Evolutionary conservation across 768 basidiomycete genomes (phyloP).

Genomic region (Leccinellum luteum): DNA sequence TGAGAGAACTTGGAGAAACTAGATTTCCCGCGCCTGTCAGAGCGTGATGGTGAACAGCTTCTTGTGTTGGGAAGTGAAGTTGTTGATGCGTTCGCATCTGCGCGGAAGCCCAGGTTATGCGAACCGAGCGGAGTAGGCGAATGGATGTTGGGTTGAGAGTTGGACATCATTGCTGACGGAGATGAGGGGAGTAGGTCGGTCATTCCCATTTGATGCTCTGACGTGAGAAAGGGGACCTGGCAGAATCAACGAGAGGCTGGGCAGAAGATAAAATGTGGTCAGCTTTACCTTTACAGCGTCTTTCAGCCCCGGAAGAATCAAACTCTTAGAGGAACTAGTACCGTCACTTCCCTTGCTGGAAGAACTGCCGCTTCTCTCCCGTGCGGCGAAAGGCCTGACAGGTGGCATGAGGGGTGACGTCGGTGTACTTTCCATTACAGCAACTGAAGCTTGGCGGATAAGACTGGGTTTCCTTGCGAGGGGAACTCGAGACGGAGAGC

Average conservation of each 20-base stretch:
- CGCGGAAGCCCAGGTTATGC: conserved; percentile 20
- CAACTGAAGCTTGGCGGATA: conserved; percentile 50
- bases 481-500: conserved; percentile 8
- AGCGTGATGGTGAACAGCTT: conserved; percentile 27
- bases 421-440: conserved; percentile 50
- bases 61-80: conserved; percentile 41
- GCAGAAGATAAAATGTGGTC: neutral
- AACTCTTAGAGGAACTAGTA: conserved; percentile 23
- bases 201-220: conserved; percentile 68
- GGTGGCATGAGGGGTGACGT: conserved; percentile 41
- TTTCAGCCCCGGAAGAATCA: conserved; percentile 58
- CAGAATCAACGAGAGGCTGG: conserved; percentile 1
- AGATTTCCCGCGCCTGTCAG: conserved; percentile 21
- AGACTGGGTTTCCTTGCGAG: conserved; percentile 37
- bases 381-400: conserved; percentile 43
- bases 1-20: conserved; percentile 28
- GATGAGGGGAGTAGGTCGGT: conserved; percentile 73
- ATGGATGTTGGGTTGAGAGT: conserved; percentile 35
- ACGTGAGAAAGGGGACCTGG: conserved; percentile 64
- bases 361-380: conserved; percentile 50
- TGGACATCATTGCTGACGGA: conserved; percentile 47
- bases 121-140: conserved; percentile 40
- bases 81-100: conserved; percentile 38
- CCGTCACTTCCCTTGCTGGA: conserved; percentile 39
- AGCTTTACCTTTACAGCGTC: conserved; percentile 65